Percentiles rank a stretch among this genome's conserved stretches.
phyloP scores from a whole-genome alignment of 2,329 filamentous ascomycete genomes.

The Aspergillus amoenus region DNA sequence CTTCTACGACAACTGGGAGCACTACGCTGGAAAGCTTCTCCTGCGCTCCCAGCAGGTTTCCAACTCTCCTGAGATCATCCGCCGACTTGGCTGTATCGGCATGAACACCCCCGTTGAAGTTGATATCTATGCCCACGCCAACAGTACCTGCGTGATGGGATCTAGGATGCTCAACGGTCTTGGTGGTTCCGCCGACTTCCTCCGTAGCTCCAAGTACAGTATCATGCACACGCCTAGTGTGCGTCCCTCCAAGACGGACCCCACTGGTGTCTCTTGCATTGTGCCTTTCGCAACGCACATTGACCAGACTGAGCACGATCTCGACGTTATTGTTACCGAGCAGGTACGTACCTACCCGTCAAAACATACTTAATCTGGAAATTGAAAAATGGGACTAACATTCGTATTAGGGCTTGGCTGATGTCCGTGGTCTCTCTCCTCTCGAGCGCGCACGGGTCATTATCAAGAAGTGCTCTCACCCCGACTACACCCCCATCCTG shows the following conservation, averaged over 20 bases:
- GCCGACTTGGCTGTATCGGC: conserved; percentile 80
- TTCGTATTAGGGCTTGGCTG: conserved; percentile 65
- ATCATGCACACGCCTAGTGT: conserved; percentile 93
- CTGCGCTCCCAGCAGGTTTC: conserved; percentile 85
- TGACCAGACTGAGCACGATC: conserved; percentile 89
- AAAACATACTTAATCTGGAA: neutral
- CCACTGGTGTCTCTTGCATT: conserved; percentile 78
- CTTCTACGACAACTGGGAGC: conserved; percentile 83
- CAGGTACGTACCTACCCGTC: conserved; percentile 36
- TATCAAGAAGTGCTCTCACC: conserved; percentile 83
- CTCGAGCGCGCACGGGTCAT: conserved; percentile 80
- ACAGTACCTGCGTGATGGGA: conserved; percentile 86
- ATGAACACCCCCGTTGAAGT: conserved; percentile 97
- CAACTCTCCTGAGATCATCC: conserved; percentile 88
- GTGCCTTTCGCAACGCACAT: conserved; percentile 93
- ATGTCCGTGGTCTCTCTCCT: conserved; percentile 78
- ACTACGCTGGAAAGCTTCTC: conserved; percentile 77
- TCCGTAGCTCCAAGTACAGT: conserved; percentile 75
- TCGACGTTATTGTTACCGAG: conserved; percentile 81
- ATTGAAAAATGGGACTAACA: conserved; percentile 22
- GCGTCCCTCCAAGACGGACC: conserved; percentile 77
- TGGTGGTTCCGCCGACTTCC: conserved; percentile 78
- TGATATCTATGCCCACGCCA: conserved; percentile 92
- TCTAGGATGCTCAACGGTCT: conserved; percentile 84
- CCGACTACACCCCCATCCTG: conserved; percentile 79